A percentile compares a stretch with the other conserved stretches of the same genome.
These are phyloP conservation scores for Anethum foeniculum DNA, from an alignment of 140 eudicot genomes.

Conservation along the genomic window DNA sequence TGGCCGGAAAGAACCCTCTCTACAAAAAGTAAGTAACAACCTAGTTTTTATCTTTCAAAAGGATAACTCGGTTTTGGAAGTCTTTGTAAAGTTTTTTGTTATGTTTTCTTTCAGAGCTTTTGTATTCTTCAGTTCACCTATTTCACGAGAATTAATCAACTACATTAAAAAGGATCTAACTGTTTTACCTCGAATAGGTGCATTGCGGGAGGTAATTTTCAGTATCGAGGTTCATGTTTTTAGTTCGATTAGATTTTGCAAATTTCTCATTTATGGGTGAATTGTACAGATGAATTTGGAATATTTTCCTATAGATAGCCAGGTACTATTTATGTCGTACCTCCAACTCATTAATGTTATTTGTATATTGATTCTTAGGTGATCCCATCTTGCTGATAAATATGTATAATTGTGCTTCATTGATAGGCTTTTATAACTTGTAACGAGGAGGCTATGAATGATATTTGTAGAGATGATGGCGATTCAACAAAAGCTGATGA, in stretches of 20 bases:
- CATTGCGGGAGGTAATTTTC: conserved; percentile 70
- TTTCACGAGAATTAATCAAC: conserved; percentile 58
- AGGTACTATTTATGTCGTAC: conserved; percentile 31
- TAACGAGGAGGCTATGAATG: conserved; percentile 70
- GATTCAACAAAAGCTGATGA: conserved; percentile 56
- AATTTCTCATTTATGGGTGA: conserved; percentile 6
- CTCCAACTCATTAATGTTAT: not conserved
- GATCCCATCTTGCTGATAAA: not conserved
- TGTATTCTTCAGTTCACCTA: conserved; percentile 82
- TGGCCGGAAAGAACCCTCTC: conserved; percentile 79
- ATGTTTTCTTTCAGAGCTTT: conserved; percentile 57
- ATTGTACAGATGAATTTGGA: conserved; percentile 95
- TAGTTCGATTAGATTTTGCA: not conserved
- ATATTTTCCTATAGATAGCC: conserved; percentile 86
- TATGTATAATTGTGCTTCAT: not conserved
- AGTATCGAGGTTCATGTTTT: not conserved
- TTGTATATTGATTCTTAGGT: not conserved
- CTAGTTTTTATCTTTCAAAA: not conserved
- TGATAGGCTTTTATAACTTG: conserved; percentile 76
- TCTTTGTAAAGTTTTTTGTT: not conserved
- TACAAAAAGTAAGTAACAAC: conserved; percentile 66
- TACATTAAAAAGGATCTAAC: conserved; percentile 67
- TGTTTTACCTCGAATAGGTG: conserved; percentile 73
- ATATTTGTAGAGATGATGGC: conserved; percentile 76
- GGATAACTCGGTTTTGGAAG: not conserved